Evolutionary conservation across 2,329 filamentous ascomycete species (phyloP), one percentile per base, ranked within the genome.

Genomic region (Aspergillus ustus): DNA sequence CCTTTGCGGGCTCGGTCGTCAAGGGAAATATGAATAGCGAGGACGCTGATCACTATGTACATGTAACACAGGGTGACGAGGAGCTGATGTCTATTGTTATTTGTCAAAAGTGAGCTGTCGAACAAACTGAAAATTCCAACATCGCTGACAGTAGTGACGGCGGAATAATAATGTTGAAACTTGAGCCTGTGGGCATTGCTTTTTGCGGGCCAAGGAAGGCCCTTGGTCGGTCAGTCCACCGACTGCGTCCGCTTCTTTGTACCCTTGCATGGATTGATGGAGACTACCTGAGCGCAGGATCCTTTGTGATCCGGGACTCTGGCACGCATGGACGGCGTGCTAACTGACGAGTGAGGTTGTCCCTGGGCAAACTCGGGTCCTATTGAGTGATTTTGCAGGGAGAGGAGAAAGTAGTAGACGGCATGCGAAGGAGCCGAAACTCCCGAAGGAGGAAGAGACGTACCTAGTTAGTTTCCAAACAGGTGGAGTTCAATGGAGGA

Each of bases 1-100:
- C 7, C 31, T 55, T 54, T 28, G 40, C 15, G n/a, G 34, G 17
- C 22, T 34, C 28, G 13, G 29, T 48, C n/a, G 40, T 48, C 48
- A 13, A 54, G 46, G 20, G 52, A 60, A 19, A 25, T 55, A 37
- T n/a, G 11, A 44, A 25, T 31, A 17, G n/a, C n/a, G 5, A 40
- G 40, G 34, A 25, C 43, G 22, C 52, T 51, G 44, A 60, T 60
- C 52, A 37, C 34, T 20, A n/a, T n/a, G n/a, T n/a, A n/a, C n/a
- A n/a, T n/a, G n/a, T n/a, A n/a, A 15, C 22, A 34, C n/a, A 51
- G 17, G 34, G 34, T 19, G 57, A 8, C 43, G 25, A 40, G 40
- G 7, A 59, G 43, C 53, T 45, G 20, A 20, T 31, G 31, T 37
- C 52, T 19, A 56, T n/a, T n/a, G n/a, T n/a, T n/a, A n/a, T 55